Evolutionary conservation across 1,284 basidiomycete genomes (phyloP).

Genomic region (Sporisorium graminicola): DNA sequence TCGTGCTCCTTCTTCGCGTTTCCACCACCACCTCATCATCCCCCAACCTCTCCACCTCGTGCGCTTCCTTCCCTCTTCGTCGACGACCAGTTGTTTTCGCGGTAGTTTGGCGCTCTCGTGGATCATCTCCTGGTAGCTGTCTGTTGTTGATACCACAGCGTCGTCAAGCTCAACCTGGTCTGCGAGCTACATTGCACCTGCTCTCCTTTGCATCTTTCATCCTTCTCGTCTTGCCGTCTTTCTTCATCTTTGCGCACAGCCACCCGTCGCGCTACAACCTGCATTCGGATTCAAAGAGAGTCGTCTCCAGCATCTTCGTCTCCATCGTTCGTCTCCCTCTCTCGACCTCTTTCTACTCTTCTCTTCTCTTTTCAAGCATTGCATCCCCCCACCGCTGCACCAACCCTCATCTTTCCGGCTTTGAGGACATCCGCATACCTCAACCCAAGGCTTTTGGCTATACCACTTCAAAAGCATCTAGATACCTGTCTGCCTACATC

Average conservation of each 20-base stretch:
- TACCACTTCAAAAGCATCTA: slow-evolving; percentile 38
- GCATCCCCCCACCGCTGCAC: slow-evolving; percentile 9
- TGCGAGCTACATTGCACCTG: neutral
- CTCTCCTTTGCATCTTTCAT: neutral
- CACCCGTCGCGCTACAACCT: neutral
- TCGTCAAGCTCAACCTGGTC: neutral
- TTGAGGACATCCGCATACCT: slow-evolving; percentile 24
- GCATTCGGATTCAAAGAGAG: neutral
- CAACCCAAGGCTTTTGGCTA: slow-evolving; percentile 14
- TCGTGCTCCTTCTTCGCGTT: neutral
- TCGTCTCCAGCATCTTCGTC: slow-evolving; percentile 3
- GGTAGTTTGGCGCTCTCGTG: neutral
- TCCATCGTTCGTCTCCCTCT: neutral
- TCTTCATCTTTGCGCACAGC: neutral
- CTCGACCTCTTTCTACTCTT: neutral
- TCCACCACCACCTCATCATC: slow-evolving; percentile 15
- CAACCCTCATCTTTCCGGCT: slow-evolving; percentile 18
- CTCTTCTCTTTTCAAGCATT: slow-evolving; percentile 6
- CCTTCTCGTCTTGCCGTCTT: neutral
- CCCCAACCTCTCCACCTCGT: neutral
- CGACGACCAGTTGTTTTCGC: neutral
- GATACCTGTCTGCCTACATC: slow-evolving; percentile 33
- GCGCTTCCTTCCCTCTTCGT: neutral
- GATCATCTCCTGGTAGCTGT: neutral
- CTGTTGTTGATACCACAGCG: neutral